Conservation (phyloP, 1,139 yeast species). For the Pichia kudriavzevii region DNA sequence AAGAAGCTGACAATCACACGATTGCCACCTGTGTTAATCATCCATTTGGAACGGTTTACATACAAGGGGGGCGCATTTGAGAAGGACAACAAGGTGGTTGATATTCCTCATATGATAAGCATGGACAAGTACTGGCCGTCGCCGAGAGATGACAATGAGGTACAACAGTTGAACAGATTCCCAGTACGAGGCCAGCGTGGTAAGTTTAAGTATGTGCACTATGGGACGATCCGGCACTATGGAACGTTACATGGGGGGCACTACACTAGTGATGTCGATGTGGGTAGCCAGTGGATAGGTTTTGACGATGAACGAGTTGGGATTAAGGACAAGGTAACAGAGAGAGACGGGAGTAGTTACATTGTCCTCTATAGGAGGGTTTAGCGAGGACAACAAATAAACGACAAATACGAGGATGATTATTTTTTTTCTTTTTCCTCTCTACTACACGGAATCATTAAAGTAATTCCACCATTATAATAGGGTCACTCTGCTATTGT, state of each 20-base stretch:
- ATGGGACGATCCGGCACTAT: conserved; percentile 61
- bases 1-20: conserved; percentile 56
- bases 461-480: too few relatives aligned
- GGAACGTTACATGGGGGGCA: conserved; percentile 72
- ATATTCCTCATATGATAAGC: conserved; percentile 37
- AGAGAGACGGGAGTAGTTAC: too few relatives aligned
- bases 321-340: too few relatives aligned
- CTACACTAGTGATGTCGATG: conserved; percentile 60
- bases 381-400: too few relatives aligned
- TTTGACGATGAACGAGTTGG: conserved; percentile 83
- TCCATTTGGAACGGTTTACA: conserved; percentile 68
- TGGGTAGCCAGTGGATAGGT: conserved; percentile 52
- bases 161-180: conserved; percentile 39
- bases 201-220: conserved; percentile 56
- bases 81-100: conserved; percentile 7
- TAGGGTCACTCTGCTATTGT: too few relatives aligned
- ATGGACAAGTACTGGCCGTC: conserved; percentile 78
- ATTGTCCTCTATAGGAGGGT: too few relatives aligned
- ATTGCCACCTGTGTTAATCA: conserved; percentile 55
- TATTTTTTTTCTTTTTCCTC: too few relatives aligned
- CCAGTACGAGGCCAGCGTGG: conserved; percentile 62
- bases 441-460: too few relatives aligned
- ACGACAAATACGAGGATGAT: too few relatives aligned
- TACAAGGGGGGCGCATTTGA: conserved; percentile 11
- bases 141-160: conserved; percentile 36